Evolutionary conservation across 2,329 filamentous ascomycete species (phyloP).

Genomic region (Emergomyces orientalis): DNA sequence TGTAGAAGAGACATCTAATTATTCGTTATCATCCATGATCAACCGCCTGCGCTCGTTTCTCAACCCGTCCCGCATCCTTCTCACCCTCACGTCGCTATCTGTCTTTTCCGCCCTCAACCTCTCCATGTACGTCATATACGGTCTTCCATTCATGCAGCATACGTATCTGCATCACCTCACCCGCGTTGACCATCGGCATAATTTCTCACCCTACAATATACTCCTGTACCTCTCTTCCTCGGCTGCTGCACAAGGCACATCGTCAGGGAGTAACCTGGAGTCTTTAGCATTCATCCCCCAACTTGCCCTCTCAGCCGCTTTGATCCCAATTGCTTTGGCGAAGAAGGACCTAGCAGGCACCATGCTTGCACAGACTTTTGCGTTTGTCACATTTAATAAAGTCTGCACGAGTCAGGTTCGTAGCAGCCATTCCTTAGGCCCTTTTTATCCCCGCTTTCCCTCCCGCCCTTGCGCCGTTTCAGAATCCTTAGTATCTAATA

Average conservation of each 20-base stretch:
- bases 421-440: constrained; percentile 10
- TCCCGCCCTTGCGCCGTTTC: background rate
- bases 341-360: constrained; percentile 72
- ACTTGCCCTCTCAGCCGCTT: constrained; percentile 64
- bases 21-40: background rate
- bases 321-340: constrained; percentile 66
- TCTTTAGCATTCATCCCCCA: constrained; percentile 85
- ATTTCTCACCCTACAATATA: constrained; percentile 94
- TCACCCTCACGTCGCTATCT: constrained; percentile 51
- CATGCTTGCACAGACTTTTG: constrained; percentile 92
- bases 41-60: constrained; percentile 23
- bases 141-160: constrained; percentile 70
- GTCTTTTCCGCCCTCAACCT: constrained; percentile 68
- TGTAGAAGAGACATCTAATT: constrained; percentile 1
- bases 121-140: constrained; percentile 72
- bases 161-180: constrained; percentile 90
- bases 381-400: constrained; percentile 97
- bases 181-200: constrained; percentile 91
- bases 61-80: constrained; percentile 30
- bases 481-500: constrained; percentile 8
- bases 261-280: constrained; percentile 46
- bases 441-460: no score
- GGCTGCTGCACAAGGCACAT: constrained; percentile 29
- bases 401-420: constrained; percentile 93
- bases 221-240: constrained; percentile 80